Evolutionary conservation across 371 early-diverging fungal genomes (phyloP), one percentile per base, ranked within the genome.

Genomic region (Mortierella sp.): DNA sequence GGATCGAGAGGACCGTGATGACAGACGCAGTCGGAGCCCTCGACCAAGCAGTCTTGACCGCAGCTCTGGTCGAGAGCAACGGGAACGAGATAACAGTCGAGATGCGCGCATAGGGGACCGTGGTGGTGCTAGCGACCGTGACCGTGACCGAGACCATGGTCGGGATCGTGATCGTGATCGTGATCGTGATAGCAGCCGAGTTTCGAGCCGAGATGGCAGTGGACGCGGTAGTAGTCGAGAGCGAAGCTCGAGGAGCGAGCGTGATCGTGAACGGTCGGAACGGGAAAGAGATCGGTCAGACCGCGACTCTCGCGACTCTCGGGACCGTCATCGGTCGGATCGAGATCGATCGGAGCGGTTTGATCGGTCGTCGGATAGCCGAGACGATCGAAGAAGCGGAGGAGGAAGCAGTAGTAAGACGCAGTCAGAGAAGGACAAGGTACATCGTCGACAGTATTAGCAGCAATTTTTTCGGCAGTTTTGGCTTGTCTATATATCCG

Each of bases 161-260:
- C 52, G 56, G 14, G 54, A 51, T 12, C 54, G 63, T 2, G 63
- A 61, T 9, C 73, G 73, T 15, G 66, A 57, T 31, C 31, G 53
- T 19, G 57, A 58, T 9, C 61, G 61, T 27, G 59, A 51, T 11
- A 30, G 65, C 15, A 56, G 61, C 26, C 64, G 70, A 11, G 65
- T 61, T 0, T 67, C 67, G 30, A 72, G 72, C 37, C 56, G 66
- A 26, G 72, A 71, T 23, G 69, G 69, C 15, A 68, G 55, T 8
- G 72, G 67, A 21, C 55, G 75, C 2, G 64, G 76, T 2, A 50
- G 70, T 32, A 64, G 64, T 64, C 70, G 78, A 14, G 76, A 76
- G 44, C 54, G 58, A 12, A 46, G 65, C 39, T 75, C 76, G 12
- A 50, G 73, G 26, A 56, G 60, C 26, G 76, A 75, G 28, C 54